Base-by-base conservation (phyloP, 2,329 filamentous ascomycete genomes). In the Venturia pyrina region DNA sequence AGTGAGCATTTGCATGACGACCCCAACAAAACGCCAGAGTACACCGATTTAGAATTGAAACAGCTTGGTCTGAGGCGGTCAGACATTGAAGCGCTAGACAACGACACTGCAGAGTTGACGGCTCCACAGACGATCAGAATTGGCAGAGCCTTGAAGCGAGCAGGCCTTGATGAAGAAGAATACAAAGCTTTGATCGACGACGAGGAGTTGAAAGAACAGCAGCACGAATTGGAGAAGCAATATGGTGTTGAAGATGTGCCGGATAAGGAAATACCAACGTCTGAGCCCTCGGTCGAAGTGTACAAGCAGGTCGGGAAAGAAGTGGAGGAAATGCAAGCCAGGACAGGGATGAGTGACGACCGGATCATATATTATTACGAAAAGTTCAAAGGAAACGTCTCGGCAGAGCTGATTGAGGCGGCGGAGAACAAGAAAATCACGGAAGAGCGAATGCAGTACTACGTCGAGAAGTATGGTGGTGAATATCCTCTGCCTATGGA, bases 41-140 rank as follows among this genome's bases (percentile, higher is more conserved):
- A 53, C 21, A 53, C 48, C 10, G 48, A 53, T 53, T 53, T 44
- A 24, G 44, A 64, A 56, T 24, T 64, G 15, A 40, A 34, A 19
- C 41, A 48, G 44, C 62, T 64, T 15, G 62, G 62, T 37, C 11
- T 64, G 24, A 48, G 34, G 62, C 62, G 44, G n/a, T 43, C 40
- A n/a, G 62, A 64, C 44, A 50, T 64, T 5, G 62, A 64, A n/a
- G 48, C 48, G 46, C 44, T 62, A 17, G 11, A 4, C 34, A 21
- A n/a, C 28, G 53, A 59, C 28, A 37, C 28, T 6, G 53, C 53
- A 34, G 11, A 34, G 15, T 37, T 59, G 53, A 59, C 53, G 15
- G 28, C 53, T 4, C 28, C 53, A 37, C 53, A 59, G 19, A 37
- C 32, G 8, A 19, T 59, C 32, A 59, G 53, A 59, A 59, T 59